These are phyloP conservation scores for Madurella fahalii DNA, from an alignment of 2,329 filamentous ascomycete species.

Conservation along the genomic window DNA sequence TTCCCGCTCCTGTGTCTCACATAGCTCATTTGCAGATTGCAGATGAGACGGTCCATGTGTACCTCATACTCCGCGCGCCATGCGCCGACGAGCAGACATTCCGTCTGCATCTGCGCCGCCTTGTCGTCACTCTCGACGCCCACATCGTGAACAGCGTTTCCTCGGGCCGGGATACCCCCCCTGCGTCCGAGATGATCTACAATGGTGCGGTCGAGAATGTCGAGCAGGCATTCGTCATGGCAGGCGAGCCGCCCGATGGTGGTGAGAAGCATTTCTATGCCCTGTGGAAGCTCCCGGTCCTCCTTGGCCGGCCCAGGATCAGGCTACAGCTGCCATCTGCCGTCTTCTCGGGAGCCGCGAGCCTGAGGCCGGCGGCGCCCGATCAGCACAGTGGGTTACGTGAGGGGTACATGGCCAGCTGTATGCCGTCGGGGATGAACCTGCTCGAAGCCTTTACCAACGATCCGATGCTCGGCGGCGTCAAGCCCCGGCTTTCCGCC, in stretches of 20 bases:
- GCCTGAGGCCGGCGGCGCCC: slow-evolving; percentile 50
- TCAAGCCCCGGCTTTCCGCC: slow-evolving; percentile 66
- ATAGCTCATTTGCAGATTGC: slow-evolving; percentile 47
- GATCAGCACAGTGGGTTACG: slow-evolving; percentile 39
- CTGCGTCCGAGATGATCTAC: slow-evolving; percentile 57
- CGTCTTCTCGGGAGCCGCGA: slow-evolving; percentile 60
- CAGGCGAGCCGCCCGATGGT: slow-evolving; percentile 36
- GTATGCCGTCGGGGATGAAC: slow-evolving; percentile 66
- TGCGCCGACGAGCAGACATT: slow-evolving; percentile 54
- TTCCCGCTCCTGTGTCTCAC: slow-evolving; percentile 34
- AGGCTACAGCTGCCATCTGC: slow-evolving; percentile 63
- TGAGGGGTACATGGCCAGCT: slow-evolving; percentile 65
- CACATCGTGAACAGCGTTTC: slow-evolving; percentile 58
- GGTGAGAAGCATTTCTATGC: slow-evolving; percentile 45
- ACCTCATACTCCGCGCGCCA: slow-evolving; percentile 64
- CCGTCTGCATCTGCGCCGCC: slow-evolving; percentile 54
- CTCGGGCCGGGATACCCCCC: slow-evolving; percentile 44
- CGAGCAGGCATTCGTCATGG: slow-evolving; percentile 48
- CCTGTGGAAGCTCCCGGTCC: slow-evolving; percentile 58
- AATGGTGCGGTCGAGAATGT: slow-evolving; percentile 48
- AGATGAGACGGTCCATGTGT: slow-evolving; percentile 71
- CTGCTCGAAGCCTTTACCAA: slow-evolving; percentile 69
- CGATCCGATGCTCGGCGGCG: slow-evolving; percentile 59
- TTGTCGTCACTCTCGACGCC: slow-evolving; percentile 64
- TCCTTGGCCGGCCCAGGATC: slow-evolving; percentile 56